Evolutionary conservation across 2,329 filamentous ascomycete genomes (phyloP).

Genomic region (Pestalotiopsis sp.): DNA sequence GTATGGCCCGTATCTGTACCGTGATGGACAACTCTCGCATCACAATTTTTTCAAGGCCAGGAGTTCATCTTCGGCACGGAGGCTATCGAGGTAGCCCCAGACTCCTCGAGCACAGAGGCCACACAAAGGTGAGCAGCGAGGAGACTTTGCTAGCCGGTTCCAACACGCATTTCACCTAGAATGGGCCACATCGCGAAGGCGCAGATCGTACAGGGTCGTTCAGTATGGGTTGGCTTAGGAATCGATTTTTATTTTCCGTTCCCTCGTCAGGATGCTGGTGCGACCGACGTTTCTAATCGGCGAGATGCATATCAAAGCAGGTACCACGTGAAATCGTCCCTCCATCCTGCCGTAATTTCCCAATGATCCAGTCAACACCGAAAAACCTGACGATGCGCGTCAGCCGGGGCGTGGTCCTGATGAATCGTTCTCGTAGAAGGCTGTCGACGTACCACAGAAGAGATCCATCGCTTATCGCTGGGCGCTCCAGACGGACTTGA

Average conservation of each 20-base stretch:
- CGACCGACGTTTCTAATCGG: constrained; percentile 19
- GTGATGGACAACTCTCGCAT: constrained; percentile 53
- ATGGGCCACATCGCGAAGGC: not conserved
- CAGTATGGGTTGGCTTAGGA: constrained; percentile 7
- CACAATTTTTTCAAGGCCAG: constrained; percentile 64
- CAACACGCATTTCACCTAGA: not conserved
- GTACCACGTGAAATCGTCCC: constrained; percentile 23
- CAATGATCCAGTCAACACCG: constrained; percentile 25
- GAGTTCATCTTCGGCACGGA: constrained; percentile 59
- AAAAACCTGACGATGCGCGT: constrained; percentile 14
- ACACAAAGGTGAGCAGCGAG: constrained; percentile 45
- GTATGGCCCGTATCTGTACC: constrained; percentile 70
- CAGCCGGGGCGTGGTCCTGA: not conserved
- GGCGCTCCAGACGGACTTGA: constrained; percentile 96
- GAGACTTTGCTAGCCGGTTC: constrained; percentile 57
- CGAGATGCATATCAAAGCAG: constrained; percentile 33
- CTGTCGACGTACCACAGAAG: constrained; percentile 12
- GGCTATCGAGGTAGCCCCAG: constrained; percentile 59
- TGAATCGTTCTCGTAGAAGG: not conserved
- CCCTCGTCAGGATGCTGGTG: constrained; percentile 11
- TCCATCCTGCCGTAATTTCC: constrained; percentile 21
- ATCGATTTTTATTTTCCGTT: constrained; percentile 16
- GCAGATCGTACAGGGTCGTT: not conserved
- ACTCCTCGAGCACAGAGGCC: constrained; percentile 51
- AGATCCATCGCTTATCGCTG: constrained; percentile 50